Base-by-base conservation (phyloP, 768 basidiomycete genomes). In the Amanita molliuscula region DNA sequence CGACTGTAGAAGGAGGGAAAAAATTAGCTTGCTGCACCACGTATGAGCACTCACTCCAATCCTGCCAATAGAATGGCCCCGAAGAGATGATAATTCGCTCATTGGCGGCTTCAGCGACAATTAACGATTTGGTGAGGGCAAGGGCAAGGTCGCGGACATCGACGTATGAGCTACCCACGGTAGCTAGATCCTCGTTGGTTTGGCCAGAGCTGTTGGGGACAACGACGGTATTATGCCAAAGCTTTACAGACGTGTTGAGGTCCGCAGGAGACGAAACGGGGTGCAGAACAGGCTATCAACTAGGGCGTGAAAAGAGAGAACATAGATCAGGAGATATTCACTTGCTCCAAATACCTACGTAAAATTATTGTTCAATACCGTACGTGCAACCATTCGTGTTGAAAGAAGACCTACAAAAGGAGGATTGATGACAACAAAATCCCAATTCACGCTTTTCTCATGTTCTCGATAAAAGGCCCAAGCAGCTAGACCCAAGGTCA, bases 71-170 rank as follows among this genome's bases (percentile, higher is more conserved):
- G 48, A 46, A 64, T 7, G 58, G 34, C 6, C 62, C 61, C 15
- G 45, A 58, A n/a, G 62, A 63, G 35, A 77, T 54, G 57, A 85
- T 70, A 57, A 84, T 73, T 29, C 84, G 67, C 49, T 84, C 68
- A 1, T 77, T 77, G 2, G 72, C 74, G 3, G 47, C 47, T 41
- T 48, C 47, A 6, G 36, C 18, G 9, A 48, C 47, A 0, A 81
- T 82, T 2, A 66, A 70, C 23, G 71, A 66, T 44, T 68, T 73
- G 47, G 70, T 68, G 18, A 88, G 60, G 3, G 79, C 78, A 4
- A 65, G 60, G 0, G 70, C 68, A 29, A 78, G 58, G 58, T 82
- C 79, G 5, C 78, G 71, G 5, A 80, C 78, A 45, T 81, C 76
- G 25, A 76, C 58, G 68, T 72, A 78, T 20, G 56, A 51, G 11